Evolutionary conservation across 2,329 filamentous ascomycete genomes (phyloP).

Genomic region (Polychaeton citri): DNA sequence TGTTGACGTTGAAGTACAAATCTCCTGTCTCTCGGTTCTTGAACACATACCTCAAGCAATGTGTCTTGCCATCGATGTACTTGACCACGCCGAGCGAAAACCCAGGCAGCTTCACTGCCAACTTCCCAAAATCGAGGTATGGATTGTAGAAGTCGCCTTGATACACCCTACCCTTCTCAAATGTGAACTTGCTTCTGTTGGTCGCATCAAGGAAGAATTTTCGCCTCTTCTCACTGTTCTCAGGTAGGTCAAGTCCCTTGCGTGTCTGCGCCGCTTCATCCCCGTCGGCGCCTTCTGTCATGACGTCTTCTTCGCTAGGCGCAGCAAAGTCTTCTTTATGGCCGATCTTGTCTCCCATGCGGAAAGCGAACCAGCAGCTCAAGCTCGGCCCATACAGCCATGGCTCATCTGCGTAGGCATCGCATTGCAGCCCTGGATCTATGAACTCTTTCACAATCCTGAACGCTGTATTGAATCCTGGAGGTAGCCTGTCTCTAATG

Average conservation of each 20-base stretch:
- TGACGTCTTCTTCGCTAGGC: slow-evolving; percentile 14
- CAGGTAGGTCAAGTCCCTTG: slow-evolving; percentile 20
- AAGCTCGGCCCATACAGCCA: slow-evolving; percentile 66
- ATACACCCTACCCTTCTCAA: slow-evolving; percentile 31
- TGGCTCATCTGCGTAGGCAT: slow-evolving; percentile 75
- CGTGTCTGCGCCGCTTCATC: slow-evolving; percentile 13
- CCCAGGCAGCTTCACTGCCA: slow-evolving; percentile 30
- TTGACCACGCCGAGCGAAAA: slow-evolving; percentile 31
- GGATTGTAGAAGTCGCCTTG: slow-evolving; percentile 36
- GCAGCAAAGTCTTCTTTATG: slow-evolving; percentile 13
- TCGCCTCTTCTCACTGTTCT: slow-evolving; percentile 28
- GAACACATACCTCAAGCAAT: slow-evolving; percentile 32
- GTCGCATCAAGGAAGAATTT: slow-evolving; percentile 28
- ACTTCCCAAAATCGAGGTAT: slow-evolving; percentile 35
- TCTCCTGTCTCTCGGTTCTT: slow-evolving; percentile 29
- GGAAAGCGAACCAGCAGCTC: slow-evolving; percentile 20
- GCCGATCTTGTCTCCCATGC: slow-evolving; percentile 15
- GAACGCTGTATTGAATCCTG: slow-evolving; percentile 73
- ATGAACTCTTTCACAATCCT: slow-evolving; percentile 79
- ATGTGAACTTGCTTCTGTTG: slow-evolving; percentile 25
- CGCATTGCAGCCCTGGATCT: slow-evolving; percentile 78
- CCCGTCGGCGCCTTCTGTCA: slow-evolving; percentile 29
- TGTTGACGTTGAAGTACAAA: slow-evolving; percentile 31
- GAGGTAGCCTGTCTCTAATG: slow-evolving; percentile 70
- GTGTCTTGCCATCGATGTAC: slow-evolving; percentile 35